phyloP scores from a whole-genome alignment of 345 rosid genomes.

The Citrus australasica region DNA sequence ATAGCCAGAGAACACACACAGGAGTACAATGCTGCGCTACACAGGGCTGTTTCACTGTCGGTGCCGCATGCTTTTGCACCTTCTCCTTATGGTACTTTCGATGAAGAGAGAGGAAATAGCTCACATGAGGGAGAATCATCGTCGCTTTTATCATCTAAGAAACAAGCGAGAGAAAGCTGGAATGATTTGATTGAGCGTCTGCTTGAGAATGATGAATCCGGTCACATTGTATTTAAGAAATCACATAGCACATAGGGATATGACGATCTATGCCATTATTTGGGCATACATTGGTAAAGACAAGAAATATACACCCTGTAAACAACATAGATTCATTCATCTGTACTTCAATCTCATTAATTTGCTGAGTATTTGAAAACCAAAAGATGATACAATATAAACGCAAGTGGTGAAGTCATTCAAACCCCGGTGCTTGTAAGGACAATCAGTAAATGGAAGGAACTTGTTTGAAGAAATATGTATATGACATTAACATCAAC shows the following conservation, averaged over 20 bases:
- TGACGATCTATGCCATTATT: slow-evolving; percentile 7
- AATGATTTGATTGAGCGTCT: slow-evolving; percentile 67
- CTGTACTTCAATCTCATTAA: slow-evolving; percentile 1
- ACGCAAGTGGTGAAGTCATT: neutral
- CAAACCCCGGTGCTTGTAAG: neutral
- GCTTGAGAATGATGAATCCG: slow-evolving; percentile 64
- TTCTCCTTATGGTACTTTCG: slow-evolving; percentile 78
- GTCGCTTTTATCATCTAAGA: slow-evolving; percentile 25
- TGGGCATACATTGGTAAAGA: neutral
- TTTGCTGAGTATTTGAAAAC: too few relatives aligned
- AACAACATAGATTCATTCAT: slow-evolving; percentile 20
- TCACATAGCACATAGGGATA: slow-evolving; percentile 22
- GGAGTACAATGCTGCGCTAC: slow-evolving; percentile 81
- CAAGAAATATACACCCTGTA: neutral
- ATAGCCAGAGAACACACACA: slow-evolving; percentile 59
- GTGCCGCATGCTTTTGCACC: slow-evolving; percentile 72
- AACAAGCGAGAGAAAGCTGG: slow-evolving; percentile 53
- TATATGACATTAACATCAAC: neutral
- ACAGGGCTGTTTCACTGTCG: slow-evolving; percentile 69
- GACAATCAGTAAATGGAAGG: neutral
- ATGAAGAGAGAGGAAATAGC: slow-evolving; percentile 42
- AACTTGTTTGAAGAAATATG: neutral
- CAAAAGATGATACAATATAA: neutral
- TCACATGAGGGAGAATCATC: slow-evolving; percentile 38
- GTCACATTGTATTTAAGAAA: slow-evolving; percentile 49